Evolutionary conservation across 2,329 filamentous ascomycete genomes (phyloP).

Genomic region (Scortechinia acanthostroma): DNA sequence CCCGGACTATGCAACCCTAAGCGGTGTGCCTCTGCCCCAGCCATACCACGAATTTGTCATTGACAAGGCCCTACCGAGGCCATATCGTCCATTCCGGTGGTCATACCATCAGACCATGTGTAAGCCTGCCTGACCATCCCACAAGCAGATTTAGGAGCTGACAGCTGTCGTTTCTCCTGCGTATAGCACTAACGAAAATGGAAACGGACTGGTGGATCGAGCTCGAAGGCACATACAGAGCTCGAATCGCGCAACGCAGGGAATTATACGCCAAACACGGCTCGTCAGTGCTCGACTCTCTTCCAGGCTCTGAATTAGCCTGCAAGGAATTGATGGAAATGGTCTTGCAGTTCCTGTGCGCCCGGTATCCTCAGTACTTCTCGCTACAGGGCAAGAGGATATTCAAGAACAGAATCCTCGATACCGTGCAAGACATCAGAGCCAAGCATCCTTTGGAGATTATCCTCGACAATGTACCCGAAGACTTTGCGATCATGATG

Average conservation of each 20-base stretch:
- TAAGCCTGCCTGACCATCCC: constrained; percentile 31
- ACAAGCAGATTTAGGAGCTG: constrained; percentile 4
- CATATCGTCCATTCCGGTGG: constrained; percentile 79
- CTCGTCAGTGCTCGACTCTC: constrained; percentile 52
- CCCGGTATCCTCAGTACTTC: constrained; percentile 73
- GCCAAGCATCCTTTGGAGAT: constrained; percentile 60
- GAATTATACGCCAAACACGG: constrained; percentile 57
- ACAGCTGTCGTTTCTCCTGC: constrained; percentile 5
- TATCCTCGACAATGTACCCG: constrained; percentile 71
- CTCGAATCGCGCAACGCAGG: constrained; percentile 63
- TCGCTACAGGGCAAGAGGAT: constrained; percentile 42
- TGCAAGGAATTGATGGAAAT: constrained; percentile 87
- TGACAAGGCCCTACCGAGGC: constrained; percentile 59
- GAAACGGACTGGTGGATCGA: constrained; percentile 87
- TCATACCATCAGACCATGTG: constrained; percentile 87
- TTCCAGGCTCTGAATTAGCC: constrained; percentile 71
- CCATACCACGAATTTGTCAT: constrained; percentile 63
- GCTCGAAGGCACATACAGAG: constrained; percentile 66
- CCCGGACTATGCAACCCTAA: constrained; percentile 70
- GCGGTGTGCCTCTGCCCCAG: constrained; percentile 65
- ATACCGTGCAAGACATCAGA: constrained; percentile 51
- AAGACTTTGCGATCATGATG: constrained; percentile 75
- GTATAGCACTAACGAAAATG: constrained; percentile 66
- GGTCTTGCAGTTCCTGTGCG: constrained; percentile 71
- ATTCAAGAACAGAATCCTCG: constrained; percentile 65